A percentile compares a stretch with the other conserved stretches of the same genome.
Conservation (phyloP, 441 rosid genomes). For the Erodium texanum region DNA sequence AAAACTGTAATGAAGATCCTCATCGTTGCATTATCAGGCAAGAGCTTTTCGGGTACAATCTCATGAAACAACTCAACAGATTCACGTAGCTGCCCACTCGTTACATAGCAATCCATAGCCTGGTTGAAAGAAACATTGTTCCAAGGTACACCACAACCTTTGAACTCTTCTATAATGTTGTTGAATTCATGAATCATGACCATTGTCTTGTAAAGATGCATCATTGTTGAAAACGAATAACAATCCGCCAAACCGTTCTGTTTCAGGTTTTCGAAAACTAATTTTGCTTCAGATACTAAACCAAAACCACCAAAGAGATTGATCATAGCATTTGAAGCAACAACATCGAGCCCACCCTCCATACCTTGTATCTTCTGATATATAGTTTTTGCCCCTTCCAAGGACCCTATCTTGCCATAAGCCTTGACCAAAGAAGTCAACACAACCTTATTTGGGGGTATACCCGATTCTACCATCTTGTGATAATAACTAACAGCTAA, state of each 20-base stretch:
- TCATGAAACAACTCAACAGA: conserved; percentile 62
- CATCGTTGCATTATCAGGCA: conserved; percentile 56
- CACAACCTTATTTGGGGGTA: conserved; percentile 57
- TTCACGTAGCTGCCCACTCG: conserved; percentile 53
- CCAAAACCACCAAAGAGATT: conserved; percentile 71
- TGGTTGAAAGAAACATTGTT: conserved; percentile 60
- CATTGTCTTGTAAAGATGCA: conserved; percentile 66
- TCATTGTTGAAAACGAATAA: conserved; percentile 67
- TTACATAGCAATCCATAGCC: conserved; percentile 64
- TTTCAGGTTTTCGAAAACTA: conserved; percentile 45
- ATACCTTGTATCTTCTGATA: conserved; percentile 52
- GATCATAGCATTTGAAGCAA: conserved; percentile 75
- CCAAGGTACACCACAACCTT: conserved; percentile 44
- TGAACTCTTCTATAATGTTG: conserved; percentile 83
- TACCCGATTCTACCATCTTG: conserved; percentile 50
- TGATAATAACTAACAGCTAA: conserved; percentile 56
- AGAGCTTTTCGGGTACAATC: conserved; percentile 54
- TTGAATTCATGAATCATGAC: conserved; percentile 82
- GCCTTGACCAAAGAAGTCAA: conserved; percentile 78
- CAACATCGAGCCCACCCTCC: conserved; percentile 59
- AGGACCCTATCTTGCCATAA: conserved; percentile 60
- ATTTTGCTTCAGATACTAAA: conserved; percentile 61
- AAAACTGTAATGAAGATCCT: conserved; percentile 50
- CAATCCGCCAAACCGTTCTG: conserved; percentile 56
- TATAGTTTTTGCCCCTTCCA: conserved; percentile 54